A percentile compares a stretch with the other conserved stretches of the same genome.
Evolutionary conservation across 169 alveolate genomes (phyloP).

Genomic region (Plasmodium coatneyi): DNA sequence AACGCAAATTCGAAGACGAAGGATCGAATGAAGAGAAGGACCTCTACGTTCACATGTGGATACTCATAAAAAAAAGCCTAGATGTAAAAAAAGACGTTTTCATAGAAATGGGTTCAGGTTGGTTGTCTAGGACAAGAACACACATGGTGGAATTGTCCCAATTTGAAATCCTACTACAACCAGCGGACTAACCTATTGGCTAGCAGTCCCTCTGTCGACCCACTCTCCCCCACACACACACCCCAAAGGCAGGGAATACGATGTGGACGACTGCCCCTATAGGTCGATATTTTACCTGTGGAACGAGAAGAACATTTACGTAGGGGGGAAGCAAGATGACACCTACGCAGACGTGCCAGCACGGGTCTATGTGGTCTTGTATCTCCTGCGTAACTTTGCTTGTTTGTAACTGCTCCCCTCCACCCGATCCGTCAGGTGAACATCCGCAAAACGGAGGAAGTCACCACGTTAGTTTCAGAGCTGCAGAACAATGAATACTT

Average conservation of each 20-base stretch:
- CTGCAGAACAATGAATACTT: slow-evolving; percentile 44
- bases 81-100: slow-evolving; percentile 62
- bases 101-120: slow-evolving; percentile 74
- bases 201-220: background rate
- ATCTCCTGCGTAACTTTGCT: background rate
- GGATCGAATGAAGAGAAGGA: slow-evolving; percentile 13
- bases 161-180: background rate
- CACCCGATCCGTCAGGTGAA: slow-evolving; percentile 10
- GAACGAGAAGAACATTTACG: slow-evolving; percentile 73
- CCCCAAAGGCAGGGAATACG: slow-evolving; percentile 48
- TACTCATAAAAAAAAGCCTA: slow-evolving; percentile 69
- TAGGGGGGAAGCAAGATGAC: background rate
- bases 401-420: background rate
- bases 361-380: background rate
- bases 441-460: slow-evolving; percentile 20
- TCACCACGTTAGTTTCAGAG: slow-evolving; percentile 33
- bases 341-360: background rate
- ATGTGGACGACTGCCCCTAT: slow-evolving; percentile 49
- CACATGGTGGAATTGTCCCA: background rate
- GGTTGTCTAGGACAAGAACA: background rate
- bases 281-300: slow-evolving; percentile 55
- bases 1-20: slow-evolving; percentile 33
- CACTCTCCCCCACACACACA: background rate
- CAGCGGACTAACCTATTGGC: background rate
- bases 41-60: slow-evolving; percentile 60